phyloP scores from a whole-genome alignment of 75 land plant species.

The Ceratopteris richardii region DNA sequence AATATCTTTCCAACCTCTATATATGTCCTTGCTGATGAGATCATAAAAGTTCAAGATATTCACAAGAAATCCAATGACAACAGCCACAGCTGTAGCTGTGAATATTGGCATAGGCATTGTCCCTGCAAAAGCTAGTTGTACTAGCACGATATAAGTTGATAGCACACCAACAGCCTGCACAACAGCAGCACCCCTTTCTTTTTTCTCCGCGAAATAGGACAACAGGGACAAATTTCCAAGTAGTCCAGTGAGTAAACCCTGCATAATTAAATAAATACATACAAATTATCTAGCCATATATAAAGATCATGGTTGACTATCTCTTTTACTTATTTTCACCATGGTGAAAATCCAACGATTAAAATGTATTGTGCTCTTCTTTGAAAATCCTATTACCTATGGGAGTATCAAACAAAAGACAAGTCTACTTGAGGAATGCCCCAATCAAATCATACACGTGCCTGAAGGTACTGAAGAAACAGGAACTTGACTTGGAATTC shows the following conservation, averaged over 20 bases:
- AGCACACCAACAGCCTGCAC: conserved; percentile 39
- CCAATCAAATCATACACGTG: no score
- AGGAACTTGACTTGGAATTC: no score
- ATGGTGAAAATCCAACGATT: no score
- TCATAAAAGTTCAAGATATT: conserved; percentile 27
- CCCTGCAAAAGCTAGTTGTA: conserved; percentile 32
- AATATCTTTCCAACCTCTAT: conserved; percentile 21
- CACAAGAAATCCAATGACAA: conserved; percentile 16
- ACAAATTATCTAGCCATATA: no score
- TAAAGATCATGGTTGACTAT: no score
- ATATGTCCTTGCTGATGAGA: conserved; percentile 8
- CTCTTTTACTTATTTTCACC: no score
- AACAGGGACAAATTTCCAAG: conserved; percentile 36
- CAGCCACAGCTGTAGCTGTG: conserved; percentile 21
- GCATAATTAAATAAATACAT: conserved; percentile 7
- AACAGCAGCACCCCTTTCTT: conserved; percentile 31
- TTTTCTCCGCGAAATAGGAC: conserved; percentile 36
- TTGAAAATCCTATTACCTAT: no score
- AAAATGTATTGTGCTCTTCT: no score
- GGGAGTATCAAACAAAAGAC: no score
- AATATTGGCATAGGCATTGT: conserved; percentile 23
- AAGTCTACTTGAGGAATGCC: no score
- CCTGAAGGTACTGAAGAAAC: no score
- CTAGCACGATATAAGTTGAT: conserved; percentile 25
- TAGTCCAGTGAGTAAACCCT: conserved; percentile 30